Percentiles rank a stretch among this genome's conserved stretches.
Conservation (phyloP, 441 rosid genomes). For the Macaranga tanarius region DNA sequence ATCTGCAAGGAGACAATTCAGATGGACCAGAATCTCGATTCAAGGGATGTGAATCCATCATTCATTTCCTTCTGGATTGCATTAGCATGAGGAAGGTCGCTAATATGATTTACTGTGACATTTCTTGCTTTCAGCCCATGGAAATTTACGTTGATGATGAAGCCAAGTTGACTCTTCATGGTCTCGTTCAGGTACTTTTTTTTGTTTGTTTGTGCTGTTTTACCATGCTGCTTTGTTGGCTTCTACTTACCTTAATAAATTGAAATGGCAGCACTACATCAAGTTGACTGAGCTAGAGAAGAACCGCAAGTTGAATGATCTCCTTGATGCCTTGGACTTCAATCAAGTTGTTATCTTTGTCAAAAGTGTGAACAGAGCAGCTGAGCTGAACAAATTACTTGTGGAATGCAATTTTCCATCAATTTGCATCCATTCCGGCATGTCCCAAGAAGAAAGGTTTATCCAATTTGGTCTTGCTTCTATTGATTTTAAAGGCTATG, state of each 20-base stretch:
- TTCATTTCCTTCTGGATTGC: conserved; percentile 67
- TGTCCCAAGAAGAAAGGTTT: conserved; percentile 99
- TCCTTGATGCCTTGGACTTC: conserved; percentile 95
- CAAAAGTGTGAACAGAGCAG: conserved; percentile 92
- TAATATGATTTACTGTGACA: conserved; percentile 74
- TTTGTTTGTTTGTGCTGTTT: not conserved
- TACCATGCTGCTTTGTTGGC: not conserved
- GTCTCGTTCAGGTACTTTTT: conserved; percentile 84
- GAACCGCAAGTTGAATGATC: conserved; percentile 93
- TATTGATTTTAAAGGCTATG: not conserved
- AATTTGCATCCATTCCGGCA: conserved; percentile 96
- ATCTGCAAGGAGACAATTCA: conserved; percentile 50
- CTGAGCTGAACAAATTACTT: conserved; percentile 88
- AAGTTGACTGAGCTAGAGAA: conserved; percentile 94
- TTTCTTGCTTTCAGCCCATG: conserved; percentile 93
- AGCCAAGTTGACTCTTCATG: conserved; percentile 97
- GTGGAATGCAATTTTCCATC: conserved; percentile 97
- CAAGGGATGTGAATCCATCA: conserved; percentile 49
- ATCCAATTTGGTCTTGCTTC: not conserved
- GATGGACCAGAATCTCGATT: conserved; percentile 50
- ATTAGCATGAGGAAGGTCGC: conserved; percentile 56
- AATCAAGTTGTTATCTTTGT: conserved; percentile 96
- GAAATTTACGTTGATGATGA: conserved; percentile 99
- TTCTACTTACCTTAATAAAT: not conserved
- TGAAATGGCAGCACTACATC: conserved; percentile 83